Conservation (phyloP, 202 grass and related monocot species). For the Eragrostis tef region DNA sequence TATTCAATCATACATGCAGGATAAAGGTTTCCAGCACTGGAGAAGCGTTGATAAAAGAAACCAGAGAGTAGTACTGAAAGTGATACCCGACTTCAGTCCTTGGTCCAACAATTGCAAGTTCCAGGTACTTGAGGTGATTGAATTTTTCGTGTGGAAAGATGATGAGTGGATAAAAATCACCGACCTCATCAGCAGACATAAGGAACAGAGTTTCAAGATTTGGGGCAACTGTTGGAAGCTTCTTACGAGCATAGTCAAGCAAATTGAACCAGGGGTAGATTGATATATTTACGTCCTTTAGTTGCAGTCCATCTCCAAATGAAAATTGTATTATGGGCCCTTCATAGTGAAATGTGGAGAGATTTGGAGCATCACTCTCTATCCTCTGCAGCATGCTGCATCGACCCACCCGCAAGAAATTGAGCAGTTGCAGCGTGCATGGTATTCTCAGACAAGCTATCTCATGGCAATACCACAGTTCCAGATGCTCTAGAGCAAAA, state of each 20-base stretch:
- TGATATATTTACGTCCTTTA: neutral
- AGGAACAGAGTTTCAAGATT: constrained; percentile 3
- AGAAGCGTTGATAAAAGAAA: neutral
- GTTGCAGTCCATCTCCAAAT: neutral
- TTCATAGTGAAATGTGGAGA: neutral
- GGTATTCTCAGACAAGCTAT: neutral
- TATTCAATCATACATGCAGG: neutral
- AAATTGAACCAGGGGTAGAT: constrained; percentile 2
- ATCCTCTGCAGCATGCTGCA: neutral
- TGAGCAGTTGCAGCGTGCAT: neutral
- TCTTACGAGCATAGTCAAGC: neutral
- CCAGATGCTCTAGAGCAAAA: neutral
- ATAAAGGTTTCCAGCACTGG: neutral
- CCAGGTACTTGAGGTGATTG: neutral
- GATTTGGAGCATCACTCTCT: neutral
- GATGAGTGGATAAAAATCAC: neutral
- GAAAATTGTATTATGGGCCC: constrained; percentile 9
- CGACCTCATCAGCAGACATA: neutral
- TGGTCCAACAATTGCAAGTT: neutral
- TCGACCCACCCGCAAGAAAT: neutral
- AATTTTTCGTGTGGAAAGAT: neutral
- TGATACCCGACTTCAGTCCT: neutral
- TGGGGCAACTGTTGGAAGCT: neutral
- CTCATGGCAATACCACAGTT: neutral
- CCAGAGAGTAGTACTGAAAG: neutral